Conservation (phyloP, 768 basidiomycete species). For the Lactarius sp. region DNA sequence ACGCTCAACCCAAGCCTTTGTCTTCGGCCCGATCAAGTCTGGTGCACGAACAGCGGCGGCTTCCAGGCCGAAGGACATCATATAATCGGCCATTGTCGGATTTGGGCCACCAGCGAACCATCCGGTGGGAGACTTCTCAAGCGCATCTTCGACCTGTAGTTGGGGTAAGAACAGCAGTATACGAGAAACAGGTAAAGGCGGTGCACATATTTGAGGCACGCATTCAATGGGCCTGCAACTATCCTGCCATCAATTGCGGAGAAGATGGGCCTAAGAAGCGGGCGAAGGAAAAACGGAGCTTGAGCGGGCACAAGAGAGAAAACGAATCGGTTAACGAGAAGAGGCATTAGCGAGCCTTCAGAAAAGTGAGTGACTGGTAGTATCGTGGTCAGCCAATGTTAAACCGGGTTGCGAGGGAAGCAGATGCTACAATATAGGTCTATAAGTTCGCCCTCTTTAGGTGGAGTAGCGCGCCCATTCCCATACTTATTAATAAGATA, state of each 20-base stretch:
- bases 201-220: conserved; percentile 31
- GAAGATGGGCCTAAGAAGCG: conserved; percentile 33
- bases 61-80: conserved; percentile 42
- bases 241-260: conserved; percentile 28
- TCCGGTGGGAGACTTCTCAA: conserved; percentile 21
- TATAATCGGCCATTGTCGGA: conserved; percentile 44
- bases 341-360: conserved; percentile 41
- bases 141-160: conserved; percentile 13
- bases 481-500: conserved; percentile 42
- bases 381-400: neutral
- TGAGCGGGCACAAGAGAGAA: conserved; percentile 32
- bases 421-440: conserved; percentile 36
- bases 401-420: neutral
- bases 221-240: conserved; percentile 31
- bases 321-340: conserved; percentile 36
- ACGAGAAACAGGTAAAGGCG: neutral
- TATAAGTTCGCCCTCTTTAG: conserved; percentile 33
- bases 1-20: conserved; percentile 36
- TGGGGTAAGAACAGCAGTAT: neutral
- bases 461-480: conserved; percentile 27
- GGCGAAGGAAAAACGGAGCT: conserved; percentile 37
- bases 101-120: conserved; percentile 40
- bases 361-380: conserved; percentile 38
- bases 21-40: conserved; percentile 33
- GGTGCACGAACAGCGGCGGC: conserved; percentile 22